Evolutionary conservation across 129 eudicot genomes (phyloP), one percentile per base, ranked within the genome.

Genomic region (Flaveria linearis): DNA sequence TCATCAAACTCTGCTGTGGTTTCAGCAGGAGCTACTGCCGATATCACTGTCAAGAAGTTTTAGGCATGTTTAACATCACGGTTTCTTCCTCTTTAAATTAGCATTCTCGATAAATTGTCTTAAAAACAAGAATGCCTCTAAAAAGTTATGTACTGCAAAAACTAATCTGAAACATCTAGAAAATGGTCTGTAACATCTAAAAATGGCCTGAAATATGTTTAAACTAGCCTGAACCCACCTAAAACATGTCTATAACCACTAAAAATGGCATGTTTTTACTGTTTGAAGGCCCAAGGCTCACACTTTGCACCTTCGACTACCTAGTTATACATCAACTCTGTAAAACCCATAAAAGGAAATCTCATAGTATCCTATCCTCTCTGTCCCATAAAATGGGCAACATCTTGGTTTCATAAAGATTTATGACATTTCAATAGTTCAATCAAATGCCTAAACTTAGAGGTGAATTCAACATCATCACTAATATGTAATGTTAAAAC

Each of bases 21-120:
- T 85, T 93, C 98, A 11, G 79, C 82, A 43, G 98, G 91, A 80
- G 90, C 88, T 12, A 88, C 91, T 2, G 90, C 91, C 23, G 98
- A 82, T 78, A 78, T 85, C 71, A 91, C 97, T 91, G 92, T 63
- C 71, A 83, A n/a, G 58, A 71, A 70, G 42, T 75, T 39, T 43
- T 14, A 49, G 33, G 1, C 10, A 68, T 14, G 39, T 10, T 47
- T 69, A 47, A 15, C 77, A 22, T 69, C 28, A 5, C 57, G 20
- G n/a, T 47, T 45, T 80, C 41, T 30, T 63, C 60, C 60, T 16
- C 61, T 23, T 28, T 43, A 30, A 8, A n/a, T 39, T 64, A 30
- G 46, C 69, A 64, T 36, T 14, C 26, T 51, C 13, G 22, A 72
- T 3, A 57, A 13, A 51, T 20, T 0, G 7, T 46, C 8, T 17